phyloP scores from a whole-genome alignment of 2,329 filamentous ascomycete genomes.

The Leptographium wingfieldii region DNA sequence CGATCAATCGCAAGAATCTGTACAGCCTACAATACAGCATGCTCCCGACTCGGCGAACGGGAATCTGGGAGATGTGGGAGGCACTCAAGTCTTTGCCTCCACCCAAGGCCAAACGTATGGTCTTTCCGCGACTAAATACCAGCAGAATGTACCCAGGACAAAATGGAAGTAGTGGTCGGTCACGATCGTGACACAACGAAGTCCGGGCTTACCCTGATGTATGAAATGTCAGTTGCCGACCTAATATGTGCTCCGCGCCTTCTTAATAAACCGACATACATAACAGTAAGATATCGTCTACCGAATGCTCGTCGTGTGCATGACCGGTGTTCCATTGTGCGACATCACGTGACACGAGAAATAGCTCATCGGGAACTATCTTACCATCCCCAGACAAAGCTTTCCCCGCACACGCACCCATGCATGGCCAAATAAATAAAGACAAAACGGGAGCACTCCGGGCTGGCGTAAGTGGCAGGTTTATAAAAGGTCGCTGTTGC shows the following conservation, averaged over 20 bases:
- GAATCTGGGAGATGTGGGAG: constrained; percentile 77
- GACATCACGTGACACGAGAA: neutral
- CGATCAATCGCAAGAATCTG: constrained; percentile 85
- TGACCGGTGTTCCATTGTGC: neutral
- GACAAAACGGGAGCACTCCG: neutral
- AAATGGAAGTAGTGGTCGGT: neutral
- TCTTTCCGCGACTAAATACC: constrained; percentile 19
- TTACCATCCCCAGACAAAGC: neutral
- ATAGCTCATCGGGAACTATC: neutral
- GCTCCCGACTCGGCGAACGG: constrained; percentile 70
- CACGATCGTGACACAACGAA: neutral
- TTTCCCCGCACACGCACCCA: neutral
- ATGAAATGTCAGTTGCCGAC: neutral
- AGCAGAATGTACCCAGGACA: neutral
- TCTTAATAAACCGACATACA: neutral
- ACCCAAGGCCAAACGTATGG: constrained; percentile 27
- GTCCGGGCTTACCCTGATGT: neutral
- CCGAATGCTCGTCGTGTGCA: neutral
- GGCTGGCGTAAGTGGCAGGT: neutral
- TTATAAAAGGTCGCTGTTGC: neutral
- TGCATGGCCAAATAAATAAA: neutral
- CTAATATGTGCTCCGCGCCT: neutral
- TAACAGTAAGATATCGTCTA: neutral
- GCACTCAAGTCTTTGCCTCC: constrained; percentile 43
- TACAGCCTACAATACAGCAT: constrained; percentile 98